Evolutionary conservation across 1,284 basidiomycete species (phyloP).

Genomic region (Golubevia sp.): DNA sequence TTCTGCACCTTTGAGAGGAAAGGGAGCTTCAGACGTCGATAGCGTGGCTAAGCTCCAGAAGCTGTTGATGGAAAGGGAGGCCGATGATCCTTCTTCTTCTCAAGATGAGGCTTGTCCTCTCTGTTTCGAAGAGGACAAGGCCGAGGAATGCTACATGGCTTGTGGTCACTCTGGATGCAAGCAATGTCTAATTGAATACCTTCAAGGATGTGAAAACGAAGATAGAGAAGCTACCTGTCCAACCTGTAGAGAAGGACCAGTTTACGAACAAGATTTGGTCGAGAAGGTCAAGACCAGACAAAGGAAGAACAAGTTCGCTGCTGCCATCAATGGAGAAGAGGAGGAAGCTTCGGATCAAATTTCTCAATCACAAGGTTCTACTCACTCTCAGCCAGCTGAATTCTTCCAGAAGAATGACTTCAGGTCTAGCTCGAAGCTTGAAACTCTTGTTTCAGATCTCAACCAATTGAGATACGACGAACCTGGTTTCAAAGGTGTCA

Average conservation of each 20-base stretch:
- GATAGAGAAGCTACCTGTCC: conserved; percentile 44
- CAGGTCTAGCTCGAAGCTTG: conserved; percentile 82
- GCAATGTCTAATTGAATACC: conserved; percentile 40
- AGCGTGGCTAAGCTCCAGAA: too few species aligned
- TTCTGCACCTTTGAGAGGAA: too few species aligned
- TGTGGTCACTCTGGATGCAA: conserved; percentile 57
- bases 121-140: too few species aligned
- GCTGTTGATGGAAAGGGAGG: too few species aligned
- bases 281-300: conserved; percentile 65
- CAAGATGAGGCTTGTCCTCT: too few species aligned
- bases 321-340: conserved; percentile 60
- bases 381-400: conserved; percentile 64
- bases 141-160: too few species aligned
- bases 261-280: conserved; percentile 67
- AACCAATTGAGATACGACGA: conserved; percentile 67
- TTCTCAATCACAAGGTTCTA: conserved; percentile 1
- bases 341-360: conserved; percentile 35
- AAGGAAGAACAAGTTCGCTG: conserved; percentile 67
- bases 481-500: conserved; percentile 57
- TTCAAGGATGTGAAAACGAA: conserved; percentile 33
- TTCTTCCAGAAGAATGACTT: conserved; percentile 79
- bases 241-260: conserved; percentile 42
- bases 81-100: too few species aligned
- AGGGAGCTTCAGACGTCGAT: too few species aligned
- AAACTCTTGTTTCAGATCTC: conserved; percentile 73